Evolutionary conservation across 257 asterid genomes (phyloP).

Genomic region (Cynanchum wilfordii): DNA sequence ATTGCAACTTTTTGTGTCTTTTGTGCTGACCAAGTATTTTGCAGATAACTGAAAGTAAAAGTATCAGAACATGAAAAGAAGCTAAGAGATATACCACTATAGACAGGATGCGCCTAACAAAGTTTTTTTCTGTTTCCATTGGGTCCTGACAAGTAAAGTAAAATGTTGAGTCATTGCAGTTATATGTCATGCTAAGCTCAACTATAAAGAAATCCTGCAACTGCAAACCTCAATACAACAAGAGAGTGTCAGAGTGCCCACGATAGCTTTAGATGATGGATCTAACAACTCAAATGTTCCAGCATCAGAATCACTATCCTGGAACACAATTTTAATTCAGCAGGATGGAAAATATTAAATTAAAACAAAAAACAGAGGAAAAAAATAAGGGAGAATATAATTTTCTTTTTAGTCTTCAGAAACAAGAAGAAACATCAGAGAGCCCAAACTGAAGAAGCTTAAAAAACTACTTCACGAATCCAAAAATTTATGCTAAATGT

Average conservation of each 20-base stretch:
- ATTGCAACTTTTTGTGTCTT: neutral
- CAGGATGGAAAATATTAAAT: neutral
- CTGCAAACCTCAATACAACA: conserved; percentile 80
- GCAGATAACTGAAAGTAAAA: neutral
- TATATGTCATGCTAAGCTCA: conserved; percentile 3
- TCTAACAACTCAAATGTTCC: conserved; percentile 57
- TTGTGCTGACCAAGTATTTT: neutral
- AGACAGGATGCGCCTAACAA: conserved; percentile 83
- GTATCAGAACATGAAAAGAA: neutral
- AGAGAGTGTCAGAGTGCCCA: conserved; percentile 72
- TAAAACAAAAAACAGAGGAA: neutral
- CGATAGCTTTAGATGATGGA: conserved; percentile 59
- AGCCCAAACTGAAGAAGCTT: neutral
- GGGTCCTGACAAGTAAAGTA: conserved; percentile 69
- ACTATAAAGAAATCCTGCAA: conserved; percentile 10
- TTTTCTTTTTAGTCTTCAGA: neutral
- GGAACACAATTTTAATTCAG: conserved; percentile 25
- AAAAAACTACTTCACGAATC: neutral
- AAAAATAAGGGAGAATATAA: neutral
- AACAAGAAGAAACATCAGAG: neutral
- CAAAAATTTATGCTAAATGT: neutral
- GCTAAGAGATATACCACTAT: conserved; percentile 63
- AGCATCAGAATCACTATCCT: conserved; percentile 64
- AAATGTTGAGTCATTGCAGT: conserved; percentile 19
- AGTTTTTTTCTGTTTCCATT: conserved; percentile 76